Evolutionary conservation across 148 eudicot genomes (phyloP), one percentile per base, ranked within the genome.

Genomic region (Vaccinium darrowii): DNA sequence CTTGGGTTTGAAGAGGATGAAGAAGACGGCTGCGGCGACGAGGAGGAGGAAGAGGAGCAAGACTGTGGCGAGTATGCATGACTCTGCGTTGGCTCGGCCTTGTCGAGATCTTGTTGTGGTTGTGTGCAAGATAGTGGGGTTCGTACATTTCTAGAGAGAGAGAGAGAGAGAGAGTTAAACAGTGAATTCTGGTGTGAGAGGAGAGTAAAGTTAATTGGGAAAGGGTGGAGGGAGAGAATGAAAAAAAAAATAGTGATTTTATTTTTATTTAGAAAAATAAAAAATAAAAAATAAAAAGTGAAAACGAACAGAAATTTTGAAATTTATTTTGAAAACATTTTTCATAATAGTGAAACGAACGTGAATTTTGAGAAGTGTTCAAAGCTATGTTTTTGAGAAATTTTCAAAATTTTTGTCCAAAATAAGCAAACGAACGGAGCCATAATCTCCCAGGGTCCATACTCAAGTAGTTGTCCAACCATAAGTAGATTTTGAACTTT

Each of bases 1-100:
- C 49, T 90, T 93, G 1, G 99, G 99, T 25, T 91, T 93, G 92
- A 94, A 92, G 14, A 96, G 81, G 80, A 95, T 76, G 91, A 93
- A 93, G 90, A 88, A 92, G 12, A 92, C 89, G 63, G 87, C 84
- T 33, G 82, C 76, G 3, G 83, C 90, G 14, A 84, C 92, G 19
- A 85, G 84, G 12, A 83, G 65, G 36, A 93, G 12, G 81, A 89
- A 67, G 80, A 90, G 88, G 13, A 96, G 80, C 94, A 96, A 96
- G 19, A 89, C 39, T 2, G 93, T 90, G 51, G 98, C 99, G 11
- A 93, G 87, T 5, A 93, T 71, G 84, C 98, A 96, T 1, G 99
- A 96, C 4, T 95, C 93, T 6, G 91, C 81, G 51, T 88, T 88
- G 27, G 93, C 88, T 4, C 83, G 75, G 16, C 87, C 71, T 21